phyloP scores from a whole-genome alignment of 129 eudicot species.

The Helichrysum umbraculigerum region DNA sequence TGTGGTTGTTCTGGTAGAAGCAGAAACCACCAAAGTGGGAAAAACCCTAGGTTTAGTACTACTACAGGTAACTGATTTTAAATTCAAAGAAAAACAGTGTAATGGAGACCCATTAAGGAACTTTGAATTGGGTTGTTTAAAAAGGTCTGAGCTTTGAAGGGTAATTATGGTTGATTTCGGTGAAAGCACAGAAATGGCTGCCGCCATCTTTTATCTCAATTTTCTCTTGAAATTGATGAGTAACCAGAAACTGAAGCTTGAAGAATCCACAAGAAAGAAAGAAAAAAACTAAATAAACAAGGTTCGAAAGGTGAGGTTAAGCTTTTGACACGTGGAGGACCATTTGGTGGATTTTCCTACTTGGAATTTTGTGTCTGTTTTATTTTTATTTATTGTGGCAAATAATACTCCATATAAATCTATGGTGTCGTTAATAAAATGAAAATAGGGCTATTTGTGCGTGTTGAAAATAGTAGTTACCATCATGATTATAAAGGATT shows the following conservation, averaged over 20 bases:
- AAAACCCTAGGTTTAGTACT: constrained; percentile 26
- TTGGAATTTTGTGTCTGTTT: constrained; percentile 26
- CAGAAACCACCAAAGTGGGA: constrained; percentile 47
- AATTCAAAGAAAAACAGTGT: constrained; percentile 33
- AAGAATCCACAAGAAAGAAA: not conserved
- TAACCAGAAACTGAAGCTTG: not conserved
- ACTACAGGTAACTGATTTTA: constrained; percentile 29
- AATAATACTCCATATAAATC: too few relatives aligned
- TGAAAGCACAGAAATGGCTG: constrained; percentile 50
- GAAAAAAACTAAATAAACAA: not conserved
- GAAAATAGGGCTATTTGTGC: not conserved
- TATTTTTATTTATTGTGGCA: too few relatives aligned
- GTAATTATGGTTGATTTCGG: constrained; percentile 46
- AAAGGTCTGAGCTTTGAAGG: constrained; percentile 28
- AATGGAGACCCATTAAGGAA: constrained; percentile 48
- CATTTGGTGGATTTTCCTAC: constrained; percentile 31
- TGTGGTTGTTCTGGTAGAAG: constrained; percentile 41
- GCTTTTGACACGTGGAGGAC: constrained; percentile 51
- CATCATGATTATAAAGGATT: too few relatives aligned
- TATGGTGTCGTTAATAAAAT: not conserved
- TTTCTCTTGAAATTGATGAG: not conserved
- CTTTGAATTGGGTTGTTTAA: constrained; percentile 39
- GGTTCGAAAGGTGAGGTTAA: constrained; percentile 25
- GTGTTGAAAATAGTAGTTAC: too few relatives aligned
- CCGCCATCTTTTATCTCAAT: constrained; percentile 31